Conservation (phyloP, 2,329 filamentous ascomycete genomes). For the Penicillium sclerotiorum region DNA sequence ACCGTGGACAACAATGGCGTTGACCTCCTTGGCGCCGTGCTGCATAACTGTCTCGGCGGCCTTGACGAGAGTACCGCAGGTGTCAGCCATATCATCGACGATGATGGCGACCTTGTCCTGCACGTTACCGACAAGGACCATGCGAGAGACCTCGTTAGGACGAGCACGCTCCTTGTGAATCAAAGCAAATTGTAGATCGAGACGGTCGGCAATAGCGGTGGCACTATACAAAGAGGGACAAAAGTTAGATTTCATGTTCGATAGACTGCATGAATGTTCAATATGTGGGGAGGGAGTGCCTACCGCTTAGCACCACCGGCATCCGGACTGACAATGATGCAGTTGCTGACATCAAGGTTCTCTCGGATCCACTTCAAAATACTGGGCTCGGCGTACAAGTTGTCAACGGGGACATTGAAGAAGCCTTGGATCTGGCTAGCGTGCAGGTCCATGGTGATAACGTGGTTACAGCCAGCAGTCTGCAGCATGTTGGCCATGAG, state of each 20-base stretch:
- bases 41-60: constrained; percentile 86
- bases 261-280: neutral
- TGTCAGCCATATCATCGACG: constrained; percentile 97
- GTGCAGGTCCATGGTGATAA: constrained; percentile 96
- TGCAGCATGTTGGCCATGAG: constrained; percentile 98
- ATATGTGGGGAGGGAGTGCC: constrained; percentile 16
- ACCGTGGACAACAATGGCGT: constrained; percentile 93
- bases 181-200: constrained; percentile 87
- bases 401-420: constrained; percentile 80
- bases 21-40: constrained; percentile 83
- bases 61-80: constrained; percentile 85
- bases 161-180: constrained; percentile 96
- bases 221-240: constrained; percentile 55
- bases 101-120: constrained; percentile 90
- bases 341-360: constrained; percentile 78
- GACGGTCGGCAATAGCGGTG: constrained; percentile 87
- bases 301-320: constrained; percentile 90
- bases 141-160: constrained; percentile 87
- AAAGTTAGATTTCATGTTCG: constrained; percentile 4
- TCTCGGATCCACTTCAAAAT: constrained; percentile 89
- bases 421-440: constrained; percentile 94
- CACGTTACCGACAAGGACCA: constrained; percentile 96
- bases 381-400: constrained; percentile 91
- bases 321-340: constrained; percentile 92
- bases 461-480: constrained; percentile 87